phyloP scores from a whole-genome alignment of 495 filamentous ascomycete genomes.

The Aspergillus taichungensis region DNA sequence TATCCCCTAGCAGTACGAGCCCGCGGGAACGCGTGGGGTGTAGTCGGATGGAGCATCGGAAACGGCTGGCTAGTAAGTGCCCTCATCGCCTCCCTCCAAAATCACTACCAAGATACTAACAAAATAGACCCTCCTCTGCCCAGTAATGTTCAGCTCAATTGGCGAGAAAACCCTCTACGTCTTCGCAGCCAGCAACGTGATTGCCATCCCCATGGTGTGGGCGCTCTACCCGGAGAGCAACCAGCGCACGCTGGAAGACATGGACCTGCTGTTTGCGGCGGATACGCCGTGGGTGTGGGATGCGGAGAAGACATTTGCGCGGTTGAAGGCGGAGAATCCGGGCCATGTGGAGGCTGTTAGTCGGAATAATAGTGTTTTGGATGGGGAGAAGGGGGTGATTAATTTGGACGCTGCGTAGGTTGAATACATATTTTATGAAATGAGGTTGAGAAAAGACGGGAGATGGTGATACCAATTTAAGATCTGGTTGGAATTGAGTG shows the following conservation, averaged over 20 bases:
- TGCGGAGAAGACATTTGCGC: slow-evolving; percentile 49
- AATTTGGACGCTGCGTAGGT: slow-evolving; percentile 8
- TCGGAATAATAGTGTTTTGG: slow-evolving; percentile 39
- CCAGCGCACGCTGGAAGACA: slow-evolving; percentile 61
- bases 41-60: slow-evolving; percentile 65
- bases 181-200: slow-evolving; percentile 53
- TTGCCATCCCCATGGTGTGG: slow-evolving; percentile 59
- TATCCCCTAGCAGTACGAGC: slow-evolving; percentile 61
- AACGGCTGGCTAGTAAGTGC: slow-evolving; percentile 50
- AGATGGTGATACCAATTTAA: too few relatives aligned
- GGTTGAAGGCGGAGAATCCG: slow-evolving; percentile 45
- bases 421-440: too few relatives aligned
- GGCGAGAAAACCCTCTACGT: slow-evolving; percentile 60
- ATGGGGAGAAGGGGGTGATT: slow-evolving; percentile 35
- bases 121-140: slow-evolving; percentile 47
- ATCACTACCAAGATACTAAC: neutral
- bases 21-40: slow-evolving; percentile 67
- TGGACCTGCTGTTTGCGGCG: slow-evolving; percentile 57
- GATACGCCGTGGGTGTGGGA: slow-evolving; percentile 55
- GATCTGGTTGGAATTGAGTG: too few relatives aligned
- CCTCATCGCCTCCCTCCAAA: neutral
- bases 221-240: slow-evolving; percentile 61
- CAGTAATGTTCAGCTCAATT: slow-evolving; percentile 53
- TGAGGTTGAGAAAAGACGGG: too few relatives aligned
- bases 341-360: slow-evolving; percentile 35